A percentile compares a stretch with the other conserved stretches of the same genome.
Evolutionary conservation across 2,329 filamentous ascomycete genomes (phyloP).

Genomic region (Thielaviopsis populi): DNA sequence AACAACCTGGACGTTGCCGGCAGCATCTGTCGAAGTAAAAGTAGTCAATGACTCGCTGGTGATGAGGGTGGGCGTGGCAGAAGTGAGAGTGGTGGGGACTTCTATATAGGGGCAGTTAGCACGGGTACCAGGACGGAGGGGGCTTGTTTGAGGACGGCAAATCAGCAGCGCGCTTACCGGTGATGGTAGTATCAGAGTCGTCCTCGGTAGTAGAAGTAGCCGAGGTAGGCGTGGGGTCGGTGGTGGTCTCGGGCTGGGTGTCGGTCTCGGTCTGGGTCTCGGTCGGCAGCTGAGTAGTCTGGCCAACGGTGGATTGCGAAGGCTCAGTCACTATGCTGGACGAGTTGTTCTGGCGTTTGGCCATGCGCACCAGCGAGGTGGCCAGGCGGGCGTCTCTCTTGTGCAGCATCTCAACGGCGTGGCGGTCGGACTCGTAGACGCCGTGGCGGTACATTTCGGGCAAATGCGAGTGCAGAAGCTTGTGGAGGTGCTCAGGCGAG

Average conservation of each 20-base stretch:
- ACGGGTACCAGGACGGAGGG: constrained; percentile 11
- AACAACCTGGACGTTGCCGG: constrained; percentile 32
- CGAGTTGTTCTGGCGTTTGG: constrained; percentile 39
- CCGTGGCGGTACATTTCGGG: constrained; percentile 52
- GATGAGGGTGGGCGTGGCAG: constrained; percentile 24
- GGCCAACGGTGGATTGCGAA: constrained; percentile 18
- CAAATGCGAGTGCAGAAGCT: constrained; percentile 48
- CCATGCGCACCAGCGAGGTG: constrained; percentile 47
- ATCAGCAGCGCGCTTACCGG: constrained; percentile 5
- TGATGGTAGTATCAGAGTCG: constrained; percentile 18
- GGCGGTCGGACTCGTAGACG: constrained; percentile 48
- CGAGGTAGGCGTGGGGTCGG: constrained; percentile 9
- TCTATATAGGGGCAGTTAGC: constrained; percentile 18
- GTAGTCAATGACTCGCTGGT: constrained; percentile 25
- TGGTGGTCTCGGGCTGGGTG: constrained; percentile 15
- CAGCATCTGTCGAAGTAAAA: constrained; percentile 31
- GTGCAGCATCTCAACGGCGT: constrained; percentile 48
- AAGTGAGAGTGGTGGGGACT: constrained; percentile 20
- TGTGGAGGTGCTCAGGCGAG: constrained; percentile 47
- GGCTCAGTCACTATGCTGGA: constrained; percentile 23
- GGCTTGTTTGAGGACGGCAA: constrained; percentile 17
- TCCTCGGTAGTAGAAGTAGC: constrained; percentile 20
- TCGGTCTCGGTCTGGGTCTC: constrained; percentile 7
- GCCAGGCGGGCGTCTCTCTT: constrained; percentile 46
- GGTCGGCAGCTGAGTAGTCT: constrained; percentile 8